Conservation (phyloP, 2,329 filamentous ascomycete species). For the Cordyceps javanica region DNA sequence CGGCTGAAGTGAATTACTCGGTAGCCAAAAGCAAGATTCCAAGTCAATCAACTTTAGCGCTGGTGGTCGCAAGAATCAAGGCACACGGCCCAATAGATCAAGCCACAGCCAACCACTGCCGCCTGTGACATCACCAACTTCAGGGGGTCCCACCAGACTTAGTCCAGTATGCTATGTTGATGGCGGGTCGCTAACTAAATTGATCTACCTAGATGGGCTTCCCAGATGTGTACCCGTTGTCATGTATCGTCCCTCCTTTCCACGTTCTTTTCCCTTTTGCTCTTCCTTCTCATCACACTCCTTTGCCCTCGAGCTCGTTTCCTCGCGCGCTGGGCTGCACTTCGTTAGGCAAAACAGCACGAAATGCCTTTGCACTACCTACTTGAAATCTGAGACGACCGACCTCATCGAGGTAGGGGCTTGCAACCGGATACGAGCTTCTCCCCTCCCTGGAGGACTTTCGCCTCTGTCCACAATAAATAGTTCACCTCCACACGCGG, state of each 20-base stretch:
- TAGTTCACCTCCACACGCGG: neutral
- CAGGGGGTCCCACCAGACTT: conserved; percentile 9
- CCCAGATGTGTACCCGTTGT: neutral
- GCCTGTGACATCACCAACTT: conserved; percentile 9
- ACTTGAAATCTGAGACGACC: neutral
- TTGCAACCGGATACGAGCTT: neutral
- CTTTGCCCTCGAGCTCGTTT: neutral
- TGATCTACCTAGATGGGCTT: neutral
- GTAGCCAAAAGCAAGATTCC: no score
- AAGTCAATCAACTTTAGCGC: no score
- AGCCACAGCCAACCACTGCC: neutral
- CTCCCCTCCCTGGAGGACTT: neutral
- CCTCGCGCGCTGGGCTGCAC: neutral
- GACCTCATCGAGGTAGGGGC: neutral
- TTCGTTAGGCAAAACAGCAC: neutral
- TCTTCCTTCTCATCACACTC: neutral
- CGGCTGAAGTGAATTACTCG: no score
- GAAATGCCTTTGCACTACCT: neutral
- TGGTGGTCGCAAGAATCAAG: neutral
- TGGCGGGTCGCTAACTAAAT: neutral
- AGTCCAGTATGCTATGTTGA: neutral
- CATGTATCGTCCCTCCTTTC: neutral
- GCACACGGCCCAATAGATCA: neutral
- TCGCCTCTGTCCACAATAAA: neutral
- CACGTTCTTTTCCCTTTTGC: no score